Conservation (phyloP, 2,329 filamentous ascomycete species). For the Arthroderma sp. region DNA sequence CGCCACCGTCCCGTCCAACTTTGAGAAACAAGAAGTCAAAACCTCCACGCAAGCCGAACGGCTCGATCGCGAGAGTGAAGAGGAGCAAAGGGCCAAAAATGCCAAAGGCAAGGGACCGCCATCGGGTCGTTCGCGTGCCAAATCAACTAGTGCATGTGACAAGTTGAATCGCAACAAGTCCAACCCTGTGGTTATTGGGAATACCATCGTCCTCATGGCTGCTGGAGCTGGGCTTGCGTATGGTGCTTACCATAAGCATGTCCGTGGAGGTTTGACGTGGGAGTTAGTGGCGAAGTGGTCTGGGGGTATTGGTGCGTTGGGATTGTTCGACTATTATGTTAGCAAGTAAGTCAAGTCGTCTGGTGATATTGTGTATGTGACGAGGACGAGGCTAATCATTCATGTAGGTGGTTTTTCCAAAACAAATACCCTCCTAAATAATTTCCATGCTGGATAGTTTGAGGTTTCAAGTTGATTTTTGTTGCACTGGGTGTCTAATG, state of each 20-base stretch:
- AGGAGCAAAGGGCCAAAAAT: slow-evolving; percentile 1
- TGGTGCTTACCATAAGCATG: slow-evolving; percentile 36
- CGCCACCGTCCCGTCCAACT: slow-evolving; percentile 28
- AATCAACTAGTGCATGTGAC: slow-evolving; percentile 16
- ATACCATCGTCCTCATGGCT: slow-evolving; percentile 30
- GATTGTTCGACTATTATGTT: slow-evolving; percentile 34
- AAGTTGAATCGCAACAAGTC: slow-evolving; percentile 27
- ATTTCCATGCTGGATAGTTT: too few relatives aligned
- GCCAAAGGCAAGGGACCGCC: background rate
- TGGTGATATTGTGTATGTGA: slow-evolving; percentile 1
- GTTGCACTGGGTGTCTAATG: too few relatives aligned
- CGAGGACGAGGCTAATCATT: background rate
- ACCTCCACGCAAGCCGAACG: slow-evolving; percentile 35
- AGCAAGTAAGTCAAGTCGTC: slow-evolving; percentile 33
- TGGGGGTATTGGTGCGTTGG: slow-evolving; percentile 32
- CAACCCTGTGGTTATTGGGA: slow-evolving; percentile 36
- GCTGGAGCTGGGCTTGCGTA: slow-evolving; percentile 31
- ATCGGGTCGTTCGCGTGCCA: slow-evolving; percentile 13
- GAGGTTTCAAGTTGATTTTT: too few relatives aligned
- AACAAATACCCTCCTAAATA: slow-evolving; percentile 32
- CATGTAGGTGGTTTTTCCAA: slow-evolving; percentile 35
- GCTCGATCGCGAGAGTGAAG: slow-evolving; percentile 27
- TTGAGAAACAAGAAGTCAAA: slow-evolving; percentile 29
- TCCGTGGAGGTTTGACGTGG: slow-evolving; percentile 33
- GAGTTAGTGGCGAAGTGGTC: slow-evolving; percentile 30